phyloP scores from a whole-genome alignment of 306 rosid genomes.

The Heteromeles arbutifolia region DNA sequence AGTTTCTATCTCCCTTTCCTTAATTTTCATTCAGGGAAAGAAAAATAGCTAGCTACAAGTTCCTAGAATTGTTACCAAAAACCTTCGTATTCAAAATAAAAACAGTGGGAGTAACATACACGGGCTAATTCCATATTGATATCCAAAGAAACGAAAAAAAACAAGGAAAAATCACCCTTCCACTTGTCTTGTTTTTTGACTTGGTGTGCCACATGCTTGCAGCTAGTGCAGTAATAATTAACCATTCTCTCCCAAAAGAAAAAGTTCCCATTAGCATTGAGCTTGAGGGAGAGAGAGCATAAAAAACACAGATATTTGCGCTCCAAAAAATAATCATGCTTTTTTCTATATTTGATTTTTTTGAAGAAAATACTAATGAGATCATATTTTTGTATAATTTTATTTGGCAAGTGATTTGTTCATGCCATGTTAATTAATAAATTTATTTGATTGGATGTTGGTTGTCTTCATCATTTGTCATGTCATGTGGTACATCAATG shows the following conservation, averaged over 20 bases:
- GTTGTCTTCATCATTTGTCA: too few relatives aligned
- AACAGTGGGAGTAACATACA: not conserved
- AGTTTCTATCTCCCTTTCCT: too few relatives aligned
- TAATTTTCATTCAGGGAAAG: not conserved
- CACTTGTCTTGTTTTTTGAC: not conserved
- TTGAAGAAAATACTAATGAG: too few relatives aligned
- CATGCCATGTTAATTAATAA: too few relatives aligned
- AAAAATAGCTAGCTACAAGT: not conserved
- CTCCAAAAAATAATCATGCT: too few relatives aligned
- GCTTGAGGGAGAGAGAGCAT: not conserved
- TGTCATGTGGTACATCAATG: too few relatives aligned
- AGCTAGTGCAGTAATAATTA: slow-evolving; percentile 23
- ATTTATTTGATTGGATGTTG: too few relatives aligned
- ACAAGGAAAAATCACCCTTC: not conserved
- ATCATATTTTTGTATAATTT: too few relatives aligned
- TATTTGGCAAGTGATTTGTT: too few relatives aligned
- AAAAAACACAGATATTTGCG: not conserved
- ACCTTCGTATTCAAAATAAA: not conserved
- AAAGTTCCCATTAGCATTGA: slow-evolving; percentile 8
- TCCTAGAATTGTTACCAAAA: not conserved
- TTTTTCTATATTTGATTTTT: too few relatives aligned
- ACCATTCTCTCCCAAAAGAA: slow-evolving; percentile 15
- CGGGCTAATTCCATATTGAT: not conserved
- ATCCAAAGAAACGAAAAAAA: not conserved
- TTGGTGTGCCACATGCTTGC: slow-evolving; percentile 35